Evolutionary conservation across 2,329 filamentous ascomycete species (phyloP), one percentile per base, ranked within the genome.

Genomic region (Pseudogymnoascus sp.): DNA sequence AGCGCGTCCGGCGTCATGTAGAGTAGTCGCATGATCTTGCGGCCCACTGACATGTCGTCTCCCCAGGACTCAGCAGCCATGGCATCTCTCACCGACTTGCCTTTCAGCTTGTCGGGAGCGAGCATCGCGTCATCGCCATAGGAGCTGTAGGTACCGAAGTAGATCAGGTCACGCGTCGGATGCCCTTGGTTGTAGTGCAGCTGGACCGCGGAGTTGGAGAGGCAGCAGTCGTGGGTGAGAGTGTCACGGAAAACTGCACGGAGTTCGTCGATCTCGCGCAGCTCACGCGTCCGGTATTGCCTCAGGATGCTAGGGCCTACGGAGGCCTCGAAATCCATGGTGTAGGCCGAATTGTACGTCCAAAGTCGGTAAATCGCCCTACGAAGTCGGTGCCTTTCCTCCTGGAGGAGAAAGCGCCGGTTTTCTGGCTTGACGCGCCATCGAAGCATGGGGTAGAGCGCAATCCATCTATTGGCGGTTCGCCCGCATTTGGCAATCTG

Each of bases 321-420:
- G 16, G 60, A 47, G 23, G 35, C 16, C 21, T 47, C 44, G 16
- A 59, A 62, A 16, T 69, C 66, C n/a, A 70, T 69, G 42, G 72
- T 70, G 44, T 72, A 73, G 21, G 72, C 67, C 8, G 62, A 68
- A 7, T 69, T 68, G 35, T 73, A 73, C 14, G 67, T 71, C 72
- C 72, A 73, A 47, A 70, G 68, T 23, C 69, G 67, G 61, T 73
- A 73, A 28, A 73, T 66, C 4, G 71, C 72, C 61, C 62, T 37
- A 11, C 70, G 66, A 16, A 73, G 61, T 11, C 70, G 67, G 18
- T 67, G 60, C 38, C 68, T 68, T 63, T 73, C 72, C 38, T 70
- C 66, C 1, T 53, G 37, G 16, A 63, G 62, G 28, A 73, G 67
- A 11, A 73, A 63, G 14, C 72, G 69, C 14, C 72, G 67, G 61